Evolutionary conservation across 768 basidiomycete species (phyloP).

Genomic region (Crepidotus variabilis): DNA sequence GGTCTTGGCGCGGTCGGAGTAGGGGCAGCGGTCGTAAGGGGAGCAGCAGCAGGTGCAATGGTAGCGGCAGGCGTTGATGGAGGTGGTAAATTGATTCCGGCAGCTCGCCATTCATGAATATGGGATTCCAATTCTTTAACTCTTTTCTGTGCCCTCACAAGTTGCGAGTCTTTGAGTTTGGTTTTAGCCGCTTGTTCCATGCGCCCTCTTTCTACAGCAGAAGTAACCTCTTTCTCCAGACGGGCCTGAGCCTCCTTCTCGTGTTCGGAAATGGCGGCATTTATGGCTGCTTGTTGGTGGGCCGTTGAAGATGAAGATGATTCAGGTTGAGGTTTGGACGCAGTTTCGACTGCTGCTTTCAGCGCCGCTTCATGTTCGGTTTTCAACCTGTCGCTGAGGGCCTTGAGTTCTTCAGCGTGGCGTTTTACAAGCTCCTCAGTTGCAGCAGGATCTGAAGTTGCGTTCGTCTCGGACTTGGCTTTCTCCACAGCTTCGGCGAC

Average conservation of each 20-base stretch:
- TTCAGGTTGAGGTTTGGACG: conserved; percentile 30
- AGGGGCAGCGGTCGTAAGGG: conserved; percentile 11
- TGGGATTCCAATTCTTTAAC: conserved; percentile 70
- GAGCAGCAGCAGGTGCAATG: conserved; percentile 22
- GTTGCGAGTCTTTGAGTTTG: conserved; percentile 69
- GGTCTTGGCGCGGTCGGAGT: conserved; percentile 7
- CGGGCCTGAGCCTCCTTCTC: conserved; percentile 42
- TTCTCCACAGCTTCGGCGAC: conserved; percentile 59
- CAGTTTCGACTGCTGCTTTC: conserved; percentile 39
- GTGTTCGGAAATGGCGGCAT: conserved; percentile 48
- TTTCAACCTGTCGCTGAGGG: conserved; percentile 48
- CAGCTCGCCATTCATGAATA: conserved; percentile 52
- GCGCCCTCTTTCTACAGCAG: conserved; percentile 68
- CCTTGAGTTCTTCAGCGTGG: conserved; percentile 58
- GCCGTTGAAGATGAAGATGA: conserved; percentile 20
- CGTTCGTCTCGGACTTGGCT: conserved; percentile 41
- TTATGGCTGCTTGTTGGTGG: conserved; percentile 33
- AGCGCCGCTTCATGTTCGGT: conserved; percentile 52
- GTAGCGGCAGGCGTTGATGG: conserved; percentile 24
- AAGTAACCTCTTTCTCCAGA: conserved; percentile 53
- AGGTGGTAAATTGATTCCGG: conserved; percentile 41
- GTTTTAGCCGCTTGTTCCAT: conserved; percentile 57
- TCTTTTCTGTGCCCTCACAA: conserved; percentile 55
- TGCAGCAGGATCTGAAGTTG: conserved; percentile 15
- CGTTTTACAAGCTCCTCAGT: conserved; percentile 43